phyloP scores from a whole-genome alignment of 192 early-diverging fungal genomes.

The Coemansia sp. region DNA sequence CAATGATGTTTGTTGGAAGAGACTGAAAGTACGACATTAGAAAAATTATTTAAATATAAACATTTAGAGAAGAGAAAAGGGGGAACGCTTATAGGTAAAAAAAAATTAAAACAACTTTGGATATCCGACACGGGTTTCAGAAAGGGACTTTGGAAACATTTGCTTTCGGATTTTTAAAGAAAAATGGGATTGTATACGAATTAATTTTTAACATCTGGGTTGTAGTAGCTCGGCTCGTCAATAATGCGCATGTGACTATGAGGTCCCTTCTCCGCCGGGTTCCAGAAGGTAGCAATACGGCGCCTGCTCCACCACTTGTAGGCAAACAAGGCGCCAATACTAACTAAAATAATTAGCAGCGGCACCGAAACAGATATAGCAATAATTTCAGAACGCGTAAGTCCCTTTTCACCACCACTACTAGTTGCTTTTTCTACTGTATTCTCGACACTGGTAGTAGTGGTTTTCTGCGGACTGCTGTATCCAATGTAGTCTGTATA shows the following conservation, averaged over 20 bases:
- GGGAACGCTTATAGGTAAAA: no score
- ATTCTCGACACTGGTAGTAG: neutral
- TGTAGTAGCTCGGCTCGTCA: conserved; percentile 5
- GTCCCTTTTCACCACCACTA: conserved; percentile 1
- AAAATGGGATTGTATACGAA: no score
- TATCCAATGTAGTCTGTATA: neutral
- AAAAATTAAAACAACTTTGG: no score
- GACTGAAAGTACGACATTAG: no score
- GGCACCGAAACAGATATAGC: conserved; percentile 23
- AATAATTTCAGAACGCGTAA: conserved; percentile 28
- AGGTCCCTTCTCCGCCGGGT: conserved; percentile 27
- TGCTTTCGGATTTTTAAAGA: no score
- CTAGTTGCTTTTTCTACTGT: neutral
- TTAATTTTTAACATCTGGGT: no score
- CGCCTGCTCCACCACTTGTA: conserved; percentile 34
- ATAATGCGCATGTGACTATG: conserved; percentile 30
- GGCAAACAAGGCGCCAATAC: conserved; percentile 25
- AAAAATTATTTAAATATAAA: no score
- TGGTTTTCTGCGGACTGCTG: neutral
- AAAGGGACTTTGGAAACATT: no score
- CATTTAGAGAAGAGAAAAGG: no score
- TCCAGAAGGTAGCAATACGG: conserved; percentile 23
- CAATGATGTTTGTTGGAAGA: no score
- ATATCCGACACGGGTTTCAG: no score
- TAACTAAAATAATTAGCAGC: conserved; percentile 18